Evolutionary conservation across 208 protist species (phyloP).

Genomic region (Herpetomonas muscarum): DNA sequence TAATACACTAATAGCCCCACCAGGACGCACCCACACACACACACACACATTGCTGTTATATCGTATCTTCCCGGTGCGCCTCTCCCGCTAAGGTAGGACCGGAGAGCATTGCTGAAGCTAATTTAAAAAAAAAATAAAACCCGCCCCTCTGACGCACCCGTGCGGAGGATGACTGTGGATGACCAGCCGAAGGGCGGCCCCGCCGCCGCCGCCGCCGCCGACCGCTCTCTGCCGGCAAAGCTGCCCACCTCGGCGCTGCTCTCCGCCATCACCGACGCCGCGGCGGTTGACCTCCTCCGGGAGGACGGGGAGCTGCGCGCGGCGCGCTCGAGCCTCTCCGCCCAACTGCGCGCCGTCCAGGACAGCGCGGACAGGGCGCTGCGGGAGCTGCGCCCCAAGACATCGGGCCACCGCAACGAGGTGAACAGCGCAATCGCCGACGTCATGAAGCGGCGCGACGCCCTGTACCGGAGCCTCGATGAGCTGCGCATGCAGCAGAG

Average conservation of each 20-base stretch:
- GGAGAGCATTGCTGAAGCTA: too few relatives aligned
- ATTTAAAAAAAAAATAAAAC: too few relatives aligned
- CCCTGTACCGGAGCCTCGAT: constrained; percentile 15
- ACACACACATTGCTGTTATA: too few relatives aligned
- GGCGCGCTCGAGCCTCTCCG: constrained; percentile 6
- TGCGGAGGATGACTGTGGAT: too few relatives aligned
- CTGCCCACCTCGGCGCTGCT: constrained; percentile 28
- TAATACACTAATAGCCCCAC: too few relatives aligned
- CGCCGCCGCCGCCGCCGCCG: constrained; percentile 2
- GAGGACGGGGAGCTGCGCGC: constrained; percentile 29
- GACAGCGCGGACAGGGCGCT: constrained; percentile 7
- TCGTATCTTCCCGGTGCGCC: too few relatives aligned
- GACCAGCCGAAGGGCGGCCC: too few relatives aligned
- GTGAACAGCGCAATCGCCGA: constrained; percentile 5
- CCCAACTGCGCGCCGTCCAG: constrained; percentile 12
- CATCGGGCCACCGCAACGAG: not conserved
- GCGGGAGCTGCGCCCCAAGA: not conserved
- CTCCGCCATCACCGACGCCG: constrained; percentile 15
- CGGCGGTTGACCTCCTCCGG: constrained; percentile 7
- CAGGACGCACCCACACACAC: too few relatives aligned
- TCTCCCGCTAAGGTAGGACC: too few relatives aligned
- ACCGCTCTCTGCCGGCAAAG: constrained; percentile 10
- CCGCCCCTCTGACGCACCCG: too few relatives aligned
- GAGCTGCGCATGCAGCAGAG: constrained; percentile 16
- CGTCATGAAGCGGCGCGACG: constrained; percentile 5